These are phyloP conservation scores for Flaveria bidentis DNA, from an alignment of 129 eudicot species.

Conservation along the genomic window DNA sequence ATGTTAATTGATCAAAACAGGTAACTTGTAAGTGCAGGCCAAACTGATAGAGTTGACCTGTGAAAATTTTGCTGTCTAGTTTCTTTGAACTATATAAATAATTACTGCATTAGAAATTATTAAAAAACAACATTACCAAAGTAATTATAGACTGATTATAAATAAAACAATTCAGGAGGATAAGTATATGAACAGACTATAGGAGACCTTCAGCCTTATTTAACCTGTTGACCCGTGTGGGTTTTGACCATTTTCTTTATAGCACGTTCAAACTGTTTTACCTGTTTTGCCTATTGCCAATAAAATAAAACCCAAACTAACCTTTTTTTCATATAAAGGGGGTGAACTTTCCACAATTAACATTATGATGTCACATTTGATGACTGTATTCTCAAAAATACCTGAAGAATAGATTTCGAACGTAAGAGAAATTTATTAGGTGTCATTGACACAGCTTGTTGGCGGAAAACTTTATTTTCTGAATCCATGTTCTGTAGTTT, in stretches of 20 bases:
- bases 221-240: not conserved
- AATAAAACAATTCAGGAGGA: not conserved
- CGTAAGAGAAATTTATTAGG: constrained; percentile 84
- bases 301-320: not conserved
- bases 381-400: constrained; percentile 22
- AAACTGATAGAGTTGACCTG: not conserved
- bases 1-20: not conserved
- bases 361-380: not conserved
- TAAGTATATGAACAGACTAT: not conserved
- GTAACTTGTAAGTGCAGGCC: not conserved
- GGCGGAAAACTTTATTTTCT: constrained; percentile 95
- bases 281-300: not conserved
- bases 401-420: constrained; percentile 93
- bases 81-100: not conserved
- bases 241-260: too few relatives aligned
- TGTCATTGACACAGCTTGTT: constrained; percentile 93
- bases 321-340: not conserved
- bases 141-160: not conserved
- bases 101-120: not conserved
- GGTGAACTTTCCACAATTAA: constrained; percentile 1
- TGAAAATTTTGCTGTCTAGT: not conserved
- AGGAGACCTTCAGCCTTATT: not conserved
- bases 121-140: not conserved
- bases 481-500: constrained; percentile 80
- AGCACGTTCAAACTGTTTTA: not conserved